phyloP scores from a whole-genome alignment of 2,329 filamentous ascomycete species.

The Gaeumannomyces tritici region DNA sequence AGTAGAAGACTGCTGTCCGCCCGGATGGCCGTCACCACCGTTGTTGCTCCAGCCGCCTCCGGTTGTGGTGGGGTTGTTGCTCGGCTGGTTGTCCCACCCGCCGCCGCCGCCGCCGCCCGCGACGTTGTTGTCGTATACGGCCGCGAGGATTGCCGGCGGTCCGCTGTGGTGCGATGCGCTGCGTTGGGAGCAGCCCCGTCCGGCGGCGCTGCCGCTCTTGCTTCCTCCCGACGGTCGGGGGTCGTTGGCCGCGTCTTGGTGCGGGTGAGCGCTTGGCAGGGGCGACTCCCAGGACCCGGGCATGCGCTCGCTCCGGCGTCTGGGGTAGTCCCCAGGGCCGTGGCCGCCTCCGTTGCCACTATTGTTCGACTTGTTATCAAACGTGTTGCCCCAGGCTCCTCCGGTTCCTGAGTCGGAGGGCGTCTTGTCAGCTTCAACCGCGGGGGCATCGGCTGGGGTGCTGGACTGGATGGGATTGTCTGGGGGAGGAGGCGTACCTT shows the following conservation, averaged over 20 bases:
- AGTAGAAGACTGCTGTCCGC: background rate
- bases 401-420: background rate
- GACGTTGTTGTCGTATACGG: slow-evolving; percentile 1
- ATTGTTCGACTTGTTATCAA: background rate
- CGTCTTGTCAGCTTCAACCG: background rate
- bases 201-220: background rate
- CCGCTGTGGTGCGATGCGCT: background rate
- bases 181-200: background rate
- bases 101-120: background rate
- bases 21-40: background rate
- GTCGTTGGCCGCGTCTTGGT: background rate
- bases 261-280: background rate
- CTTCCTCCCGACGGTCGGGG: background rate
- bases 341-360: background rate
- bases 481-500: slow-evolving; percentile 1
- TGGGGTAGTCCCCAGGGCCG: background rate
- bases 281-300: background rate
- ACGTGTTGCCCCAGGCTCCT: background rate
- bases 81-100: background rate
- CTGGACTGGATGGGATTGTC: background rate
- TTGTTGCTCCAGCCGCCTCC: background rate
- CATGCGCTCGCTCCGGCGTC: background rate
- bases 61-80: background rate
- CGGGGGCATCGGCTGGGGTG: background rate
- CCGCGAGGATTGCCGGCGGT: background rate